Conservation (phyloP, 2,329 filamentous ascomycete species). For the Pleurostoma richardsiae region DNA sequence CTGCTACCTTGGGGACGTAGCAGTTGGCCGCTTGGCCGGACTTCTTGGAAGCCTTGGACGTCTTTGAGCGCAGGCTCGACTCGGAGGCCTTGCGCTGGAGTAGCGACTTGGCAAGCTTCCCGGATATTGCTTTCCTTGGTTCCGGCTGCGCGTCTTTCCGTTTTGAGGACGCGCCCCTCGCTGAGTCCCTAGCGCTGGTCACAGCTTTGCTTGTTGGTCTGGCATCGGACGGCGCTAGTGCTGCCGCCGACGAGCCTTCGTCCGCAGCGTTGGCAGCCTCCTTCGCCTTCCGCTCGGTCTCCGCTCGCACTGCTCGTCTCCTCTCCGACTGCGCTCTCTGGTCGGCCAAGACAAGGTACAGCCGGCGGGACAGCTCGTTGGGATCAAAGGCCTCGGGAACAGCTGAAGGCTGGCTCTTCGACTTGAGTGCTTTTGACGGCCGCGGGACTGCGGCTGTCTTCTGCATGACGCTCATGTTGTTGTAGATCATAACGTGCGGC, state of each 20-base stretch:
- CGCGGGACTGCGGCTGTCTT: background rate
- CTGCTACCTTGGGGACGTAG: conserved; percentile 47
- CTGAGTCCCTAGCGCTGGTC: background rate
- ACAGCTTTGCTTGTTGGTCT: background rate
- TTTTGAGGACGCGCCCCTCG: background rate
- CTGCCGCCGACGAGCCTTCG: background rate
- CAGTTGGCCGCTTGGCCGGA: conserved; percentile 3
- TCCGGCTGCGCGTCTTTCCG: background rate
- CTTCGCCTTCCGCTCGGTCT: conserved; percentile 9
- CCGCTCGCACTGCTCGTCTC: conserved; percentile 20
- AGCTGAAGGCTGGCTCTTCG: background rate
- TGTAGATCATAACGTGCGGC: background rate
- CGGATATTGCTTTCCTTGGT: background rate
- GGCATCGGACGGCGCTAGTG: background rate
- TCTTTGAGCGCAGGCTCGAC: background rate
- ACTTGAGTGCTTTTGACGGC: background rate
- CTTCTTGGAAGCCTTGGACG: background rate
- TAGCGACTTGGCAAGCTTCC: background rate
- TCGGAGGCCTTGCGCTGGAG: background rate
- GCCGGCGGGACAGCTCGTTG: conserved; percentile 47
- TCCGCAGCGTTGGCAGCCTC: background rate
- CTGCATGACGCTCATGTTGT: background rate
- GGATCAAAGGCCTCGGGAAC: conserved; percentile 41
- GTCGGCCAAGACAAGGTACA: conserved; percentile 44
- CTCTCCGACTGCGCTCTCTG: conserved; percentile 36